Evolutionary conservation across 139 green algal species (phyloP).

Genomic region (Limnomonas spitsbergensis): DNA sequence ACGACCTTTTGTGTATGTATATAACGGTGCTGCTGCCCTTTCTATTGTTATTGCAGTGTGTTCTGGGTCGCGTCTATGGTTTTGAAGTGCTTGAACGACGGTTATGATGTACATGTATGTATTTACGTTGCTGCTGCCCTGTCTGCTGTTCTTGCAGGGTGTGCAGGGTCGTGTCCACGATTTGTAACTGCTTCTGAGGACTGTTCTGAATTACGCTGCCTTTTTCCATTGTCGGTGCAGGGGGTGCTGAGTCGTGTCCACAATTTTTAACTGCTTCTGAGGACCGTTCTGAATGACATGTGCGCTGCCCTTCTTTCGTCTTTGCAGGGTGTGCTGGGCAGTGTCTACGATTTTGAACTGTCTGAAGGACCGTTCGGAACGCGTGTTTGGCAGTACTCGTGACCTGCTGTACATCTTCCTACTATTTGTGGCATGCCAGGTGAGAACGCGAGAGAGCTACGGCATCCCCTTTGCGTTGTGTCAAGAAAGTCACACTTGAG

Average conservation of each 20-base stretch:
- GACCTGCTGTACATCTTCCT: constrained; percentile 57
- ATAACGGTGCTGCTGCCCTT: too few species aligned
- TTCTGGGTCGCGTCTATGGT: too few species aligned
- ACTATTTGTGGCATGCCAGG: constrained; percentile 44
- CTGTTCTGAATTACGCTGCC: too few species aligned
- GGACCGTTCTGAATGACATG: too few species aligned
- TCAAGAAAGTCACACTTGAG: too few species aligned
- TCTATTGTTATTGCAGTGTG: too few species aligned
- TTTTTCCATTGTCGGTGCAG: too few species aligned
- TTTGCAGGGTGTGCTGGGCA: constrained; percentile 43
- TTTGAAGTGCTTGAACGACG: too few species aligned
- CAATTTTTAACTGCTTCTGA: too few species aligned
- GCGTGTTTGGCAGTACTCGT: constrained; percentile 38
- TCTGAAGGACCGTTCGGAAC: constrained; percentile 40
- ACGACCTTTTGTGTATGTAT: too few species aligned
- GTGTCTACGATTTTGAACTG: constrained; percentile 23
- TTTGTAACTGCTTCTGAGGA: too few species aligned
- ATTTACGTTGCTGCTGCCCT: background rate
- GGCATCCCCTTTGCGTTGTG: background rate
- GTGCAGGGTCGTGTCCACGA: background rate
- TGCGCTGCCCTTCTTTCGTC: background rate
- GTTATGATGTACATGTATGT: background rate
- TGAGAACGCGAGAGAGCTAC: background rate
- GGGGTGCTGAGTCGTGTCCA: too few species aligned
- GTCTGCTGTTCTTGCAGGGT: background rate